phyloP scores from a whole-genome alignment of 768 basidiomycete genomes.

The Macrolepiota fuliginosa region DNA sequence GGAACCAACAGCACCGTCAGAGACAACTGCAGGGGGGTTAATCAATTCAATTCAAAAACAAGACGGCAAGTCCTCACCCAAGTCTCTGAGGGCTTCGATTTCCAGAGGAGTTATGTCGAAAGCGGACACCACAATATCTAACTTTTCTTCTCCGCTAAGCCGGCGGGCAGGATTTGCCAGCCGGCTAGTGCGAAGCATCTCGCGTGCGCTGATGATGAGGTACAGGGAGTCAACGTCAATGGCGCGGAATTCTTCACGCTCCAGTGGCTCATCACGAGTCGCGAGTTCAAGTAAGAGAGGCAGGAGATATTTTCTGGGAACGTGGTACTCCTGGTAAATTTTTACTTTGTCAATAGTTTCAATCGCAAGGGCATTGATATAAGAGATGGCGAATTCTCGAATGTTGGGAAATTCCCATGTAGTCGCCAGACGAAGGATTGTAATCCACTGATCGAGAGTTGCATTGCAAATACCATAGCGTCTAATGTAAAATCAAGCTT shows the following conservation, averaged over 20 bases:
- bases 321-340: background rate
- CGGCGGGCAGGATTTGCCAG: background rate
- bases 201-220: constrained; percentile 9
- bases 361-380: background rate
- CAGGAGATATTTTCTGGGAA: background rate
- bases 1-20: too few relatives aligned
- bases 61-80: background rate
- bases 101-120: background rate
- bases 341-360: background rate
- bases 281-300: constrained; percentile 6
- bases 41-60: too few relatives aligned
- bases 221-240: background rate
- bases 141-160: background rate
- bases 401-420: constrained; percentile 55
- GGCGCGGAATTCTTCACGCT: background rate
- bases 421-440: constrained; percentile 50
- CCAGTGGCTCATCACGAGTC: constrained; percentile 3
- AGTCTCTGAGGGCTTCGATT: background rate
- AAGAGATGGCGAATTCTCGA: constrained; percentile 41
- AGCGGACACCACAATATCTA: background rate
- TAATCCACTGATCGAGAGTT: constrained; percentile 46
- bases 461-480: constrained; percentile 54
- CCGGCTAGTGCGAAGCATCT: constrained; percentile 2
- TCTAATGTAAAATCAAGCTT: constrained; percentile 25
- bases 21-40: too few relatives aligned